phyloP scores from a whole-genome alignment of 129 eudicot species.

The Solidago caesia region DNA sequence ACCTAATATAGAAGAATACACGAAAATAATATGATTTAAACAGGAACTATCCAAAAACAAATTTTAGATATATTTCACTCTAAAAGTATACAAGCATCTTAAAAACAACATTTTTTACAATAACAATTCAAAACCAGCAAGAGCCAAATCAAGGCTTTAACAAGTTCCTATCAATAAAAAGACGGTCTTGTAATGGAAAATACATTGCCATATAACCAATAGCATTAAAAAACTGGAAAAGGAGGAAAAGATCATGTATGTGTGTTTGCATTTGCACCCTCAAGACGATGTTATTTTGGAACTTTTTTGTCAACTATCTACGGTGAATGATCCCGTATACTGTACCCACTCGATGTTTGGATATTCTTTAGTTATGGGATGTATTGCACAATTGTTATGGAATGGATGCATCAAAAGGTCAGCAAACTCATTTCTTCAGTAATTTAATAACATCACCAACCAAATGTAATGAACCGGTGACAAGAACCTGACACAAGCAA shows the following conservation, averaged over 20 bases:
- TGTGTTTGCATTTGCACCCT: background rate
- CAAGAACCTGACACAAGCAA: slow-evolving; percentile 65
- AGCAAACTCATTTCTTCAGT: slow-evolving; percentile 62
- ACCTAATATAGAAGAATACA: too few species aligned
- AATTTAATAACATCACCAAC: slow-evolving; percentile 82
- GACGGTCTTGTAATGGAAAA: background rate
- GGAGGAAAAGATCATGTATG: background rate
- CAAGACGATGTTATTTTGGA: background rate
- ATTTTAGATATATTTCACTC: too few species aligned
- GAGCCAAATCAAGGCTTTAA: background rate
- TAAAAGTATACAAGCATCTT: background rate
- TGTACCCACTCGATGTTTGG: background rate
- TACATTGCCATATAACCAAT: background rate
- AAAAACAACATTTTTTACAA: background rate
- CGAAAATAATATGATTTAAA: background rate
- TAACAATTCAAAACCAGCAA: background rate
- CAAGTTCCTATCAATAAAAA: background rate
- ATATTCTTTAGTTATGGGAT: slow-evolving; percentile 4
- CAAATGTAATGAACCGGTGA: slow-evolving; percentile 91
- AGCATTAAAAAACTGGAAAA: background rate
- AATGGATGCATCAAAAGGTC: background rate
- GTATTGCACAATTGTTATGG: background rate
- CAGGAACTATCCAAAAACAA: background rate
- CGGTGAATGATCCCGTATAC: slow-evolving; percentile 1
- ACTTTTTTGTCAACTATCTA: background rate